Evolutionary conservation across 352 stramenopile genomes (phyloP), one percentile per base, ranked within the genome.

Genomic region (Phytophthora sp.): DNA sequence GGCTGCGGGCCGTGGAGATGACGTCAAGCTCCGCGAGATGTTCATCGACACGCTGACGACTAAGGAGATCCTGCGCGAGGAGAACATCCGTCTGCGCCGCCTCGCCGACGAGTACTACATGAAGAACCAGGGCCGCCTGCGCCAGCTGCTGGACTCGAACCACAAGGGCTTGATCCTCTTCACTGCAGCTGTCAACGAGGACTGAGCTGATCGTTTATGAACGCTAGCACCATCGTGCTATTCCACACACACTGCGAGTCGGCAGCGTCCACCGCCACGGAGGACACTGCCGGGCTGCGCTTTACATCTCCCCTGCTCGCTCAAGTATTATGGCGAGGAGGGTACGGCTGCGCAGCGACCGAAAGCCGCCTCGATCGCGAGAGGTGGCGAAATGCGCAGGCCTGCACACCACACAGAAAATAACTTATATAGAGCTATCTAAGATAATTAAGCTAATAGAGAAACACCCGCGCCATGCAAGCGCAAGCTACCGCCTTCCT

Each of bases 61-160:
- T 10, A 90, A 88, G 54, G 80, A 90, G 53, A 55, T 66, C 31
- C 67, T 90, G 44, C 77, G 78, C 20, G 69, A 86, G 64, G 80
- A 90, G 72, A 88, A 90, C 61, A 65, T 72, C 21, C 78, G 76
- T n/a, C 76, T 90, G 30, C 77, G 80, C 27, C 76, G 74, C 8
- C 74, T 88, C 17, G 80, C 80, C 0, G 80, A 90, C 61, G 78
- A 88, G 72, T 84, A 85, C 62, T 90, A 88, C 74, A 88, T 90
- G 80, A 90, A 90, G 66, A 90, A 90, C 67, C 80, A 90, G 51
- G 78, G 81, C 8, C 78, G 78, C 0, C 60, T 90, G 24, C 81
- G 77, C 13, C 61, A 82, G 50, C 62, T 90, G 23, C 72, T 90
- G 49, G 81, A 90, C 60, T 68, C 78, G 7, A 78, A 84, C 63